Conservation (phyloP, 345 rosid genomes). For the Corymbia maculata region DNA sequence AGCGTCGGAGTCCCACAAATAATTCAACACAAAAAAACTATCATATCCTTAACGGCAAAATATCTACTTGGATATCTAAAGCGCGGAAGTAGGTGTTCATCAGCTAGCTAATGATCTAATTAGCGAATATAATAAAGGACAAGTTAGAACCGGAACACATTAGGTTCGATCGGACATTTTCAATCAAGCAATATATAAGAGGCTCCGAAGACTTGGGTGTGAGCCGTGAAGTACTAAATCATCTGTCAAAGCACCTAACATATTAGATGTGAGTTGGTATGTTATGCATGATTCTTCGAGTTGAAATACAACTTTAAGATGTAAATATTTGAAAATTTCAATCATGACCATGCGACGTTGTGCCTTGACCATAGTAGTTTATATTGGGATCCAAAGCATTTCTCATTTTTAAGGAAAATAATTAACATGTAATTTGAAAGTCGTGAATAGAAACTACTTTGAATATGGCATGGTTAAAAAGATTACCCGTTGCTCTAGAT, state of each 20-base stretch:
- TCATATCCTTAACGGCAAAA: not conserved
- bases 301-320: not conserved
- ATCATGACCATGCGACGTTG: not conserved
- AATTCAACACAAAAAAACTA: not conserved
- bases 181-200: not conserved
- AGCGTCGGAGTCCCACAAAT: not conserved
- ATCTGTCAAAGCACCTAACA: not conserved
- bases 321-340: not conserved
- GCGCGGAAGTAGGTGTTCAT: not conserved
- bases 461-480: not conserved
- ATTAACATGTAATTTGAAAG: not conserved
- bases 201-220: not conserved
- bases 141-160: not conserved
- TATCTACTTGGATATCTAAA: not conserved
- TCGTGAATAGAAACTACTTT: not conserved
- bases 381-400: not conserved
- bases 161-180: not conserved
- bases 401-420: not conserved
- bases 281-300: not conserved
- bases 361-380: not conserved
- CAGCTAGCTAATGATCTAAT: not conserved
- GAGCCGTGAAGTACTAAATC: not conserved
- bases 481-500: not conserved
- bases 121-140: not conserved
- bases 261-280: not conserved